Base-by-base conservation (phyloP, 2,329 filamentous ascomycete genomes). In the Ophiobolus disseminans region DNA sequence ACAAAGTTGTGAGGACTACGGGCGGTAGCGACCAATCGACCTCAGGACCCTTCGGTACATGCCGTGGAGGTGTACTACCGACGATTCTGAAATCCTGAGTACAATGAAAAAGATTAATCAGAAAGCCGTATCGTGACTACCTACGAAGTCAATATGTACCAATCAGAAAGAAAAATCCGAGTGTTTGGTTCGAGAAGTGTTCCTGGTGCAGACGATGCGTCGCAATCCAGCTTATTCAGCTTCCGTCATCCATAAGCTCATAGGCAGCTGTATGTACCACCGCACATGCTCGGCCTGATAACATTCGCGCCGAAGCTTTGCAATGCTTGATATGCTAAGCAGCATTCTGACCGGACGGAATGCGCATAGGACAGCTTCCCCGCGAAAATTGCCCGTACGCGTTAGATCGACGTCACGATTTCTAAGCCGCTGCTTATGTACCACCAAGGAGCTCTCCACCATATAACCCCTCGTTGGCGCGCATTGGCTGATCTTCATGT, bases 381-480 rank as follows among this genome's bases (percentile, higher is more conserved):
- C 19, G 20, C 35, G 20, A 19, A 14, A 23, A 3, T 11, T 35
- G 9, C n/a, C 23, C 10, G 11, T 35, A 21, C 20, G 14, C 30
- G 39, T 40, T 19, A 31, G 17, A 22, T 32, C 28, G 31, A 43
- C 31, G 40, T 43, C 31, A 30, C 41, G 23, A 44, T 44, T 44
- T 26, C 41, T 44, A 44, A 37, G 41, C 40, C 4, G 40, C 19
- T 11, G 26, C 19, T n/a, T n/a, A n/a, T 25, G 20, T 34, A 19
- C 25, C 9, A 31, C 19, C 4, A 21, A 5, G 16, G 13, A 23
- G 41, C 19, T n/a, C 21, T 45, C 19, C n/a, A 14, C 10, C 44
- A 63, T 61, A 58, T 57, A 61, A 62, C 58, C 64, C 64, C 64
- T 65, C 60, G 46, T 55, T 50, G 38, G 46, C 38, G 34, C 53